These are phyloP conservation scores for Royoungia palumana DNA, from an alignment of 768 basidiomycete species.

Conservation along the genomic window DNA sequence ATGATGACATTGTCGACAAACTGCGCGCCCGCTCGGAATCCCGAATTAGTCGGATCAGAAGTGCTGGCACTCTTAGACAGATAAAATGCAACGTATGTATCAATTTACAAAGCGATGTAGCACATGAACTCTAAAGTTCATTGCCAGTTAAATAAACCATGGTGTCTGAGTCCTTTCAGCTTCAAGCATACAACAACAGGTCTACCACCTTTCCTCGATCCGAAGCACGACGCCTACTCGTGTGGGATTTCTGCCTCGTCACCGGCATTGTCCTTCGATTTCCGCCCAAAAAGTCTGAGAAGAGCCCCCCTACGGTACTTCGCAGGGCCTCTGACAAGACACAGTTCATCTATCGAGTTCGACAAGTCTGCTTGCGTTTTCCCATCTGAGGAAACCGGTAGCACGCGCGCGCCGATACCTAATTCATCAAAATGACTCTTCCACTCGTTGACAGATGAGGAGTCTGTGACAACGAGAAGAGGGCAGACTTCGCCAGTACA, in stretches of 20 bases:
- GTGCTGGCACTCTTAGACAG: no score
- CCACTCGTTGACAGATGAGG: conserved; percentile 9
- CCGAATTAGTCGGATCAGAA: no score
- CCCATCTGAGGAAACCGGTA: conserved; percentile 1
- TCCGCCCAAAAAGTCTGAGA: conserved; percentile 16
- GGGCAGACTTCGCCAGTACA: conserved; percentile 26
- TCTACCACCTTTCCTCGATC: neutral
- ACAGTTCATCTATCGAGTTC: conserved; percentile 19
- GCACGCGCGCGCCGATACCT: conserved; percentile 17
- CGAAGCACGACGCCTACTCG: neutral
- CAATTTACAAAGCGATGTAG: no score
- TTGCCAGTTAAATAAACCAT: no score
- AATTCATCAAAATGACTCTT: neutral
- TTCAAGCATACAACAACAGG: no score
- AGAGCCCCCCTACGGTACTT: conserved; percentile 14
- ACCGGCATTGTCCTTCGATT: conserved; percentile 2
- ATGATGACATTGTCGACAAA: conserved; percentile 25
- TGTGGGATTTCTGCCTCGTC: neutral
- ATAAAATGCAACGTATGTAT: no score
- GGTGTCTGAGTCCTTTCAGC: no score
- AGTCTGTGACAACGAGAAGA: conserved; percentile 20
- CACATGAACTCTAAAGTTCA: no score
- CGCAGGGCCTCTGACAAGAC: conserved; percentile 22
- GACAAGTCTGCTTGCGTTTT: conserved; percentile 2
- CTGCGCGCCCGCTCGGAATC: no score